phyloP scores from a whole-genome alignment of 495 filamentous ascomycete species.

The Echria macrotheca region DNA sequence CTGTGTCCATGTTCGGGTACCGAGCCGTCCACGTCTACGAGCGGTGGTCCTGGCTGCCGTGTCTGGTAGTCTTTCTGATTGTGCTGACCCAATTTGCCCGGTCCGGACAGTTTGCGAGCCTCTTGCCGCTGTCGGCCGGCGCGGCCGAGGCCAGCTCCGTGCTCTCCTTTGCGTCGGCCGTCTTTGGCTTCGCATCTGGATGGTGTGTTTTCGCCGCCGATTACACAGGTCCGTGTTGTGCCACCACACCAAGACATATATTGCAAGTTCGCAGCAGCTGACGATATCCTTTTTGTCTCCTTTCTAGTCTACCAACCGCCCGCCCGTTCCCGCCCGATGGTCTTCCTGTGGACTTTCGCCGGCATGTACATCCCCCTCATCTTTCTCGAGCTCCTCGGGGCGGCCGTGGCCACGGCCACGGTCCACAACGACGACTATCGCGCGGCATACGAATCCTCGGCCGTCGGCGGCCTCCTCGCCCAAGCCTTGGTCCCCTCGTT shows the following conservation, averaged over 20 bases:
- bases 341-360: conserved; percentile 65
- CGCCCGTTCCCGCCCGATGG: conserved; percentile 45
- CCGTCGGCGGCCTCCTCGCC: conserved; percentile 66
- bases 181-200: conserved; percentile 74
- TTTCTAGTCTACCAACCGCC: conserved; percentile 74
- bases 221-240: conserved; percentile 47
- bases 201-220: conserved; percentile 79
- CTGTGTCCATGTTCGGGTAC: conserved; percentile 71
- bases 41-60: conserved; percentile 72
- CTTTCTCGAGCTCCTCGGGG: conserved; percentile 75
- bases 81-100: conserved; percentile 68
- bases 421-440: conserved; percentile 49
- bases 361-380: conserved; percentile 68
- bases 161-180: conserved; percentile 66
- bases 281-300: no score
- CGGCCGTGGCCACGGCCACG: conserved; percentile 65
- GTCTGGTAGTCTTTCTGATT: conserved; percentile 72
- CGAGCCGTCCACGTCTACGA: conserved; percentile 74
- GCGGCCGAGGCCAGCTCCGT: conserved; percentile 56
- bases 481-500: conserved; percentile 63
- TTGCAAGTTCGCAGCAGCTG: conserved; percentile 77
- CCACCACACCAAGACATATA: no score
- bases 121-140: conserved; percentile 58
- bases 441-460: conserved; percentile 54
- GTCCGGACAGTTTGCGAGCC: conserved; percentile 63